These are phyloP conservation scores for Zygotorulaspora sp. DNA, from an alignment of 805 yeast species.

Conservation along the genomic window DNA sequence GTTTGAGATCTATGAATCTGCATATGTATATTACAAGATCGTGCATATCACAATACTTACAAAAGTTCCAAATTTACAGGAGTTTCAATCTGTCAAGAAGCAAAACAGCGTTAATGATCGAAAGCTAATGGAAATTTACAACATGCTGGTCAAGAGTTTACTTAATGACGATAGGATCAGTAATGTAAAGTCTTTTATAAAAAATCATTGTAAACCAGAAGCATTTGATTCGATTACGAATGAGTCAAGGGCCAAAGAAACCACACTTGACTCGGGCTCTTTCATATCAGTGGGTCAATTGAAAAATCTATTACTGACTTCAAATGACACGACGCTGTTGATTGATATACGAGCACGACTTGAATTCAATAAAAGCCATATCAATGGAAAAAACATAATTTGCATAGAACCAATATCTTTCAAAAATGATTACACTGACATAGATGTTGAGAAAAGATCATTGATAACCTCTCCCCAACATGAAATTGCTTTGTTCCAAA, in stretches of 20 bases:
- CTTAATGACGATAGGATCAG: conserved; percentile 30
- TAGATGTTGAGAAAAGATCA: conserved; percentile 62
- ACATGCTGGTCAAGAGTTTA: conserved; percentile 29
- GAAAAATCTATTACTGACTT: conserved; percentile 14
- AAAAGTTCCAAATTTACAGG: conserved; percentile 27
- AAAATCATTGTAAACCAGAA: conserved; percentile 16
- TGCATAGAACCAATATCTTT: conserved; percentile 73
- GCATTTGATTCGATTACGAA: neutral
- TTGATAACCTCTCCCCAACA: conserved; percentile 50
- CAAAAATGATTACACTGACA: conserved; percentile 48
- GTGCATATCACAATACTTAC: conserved; percentile 29
- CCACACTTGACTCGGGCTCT: conserved; percentile 7
- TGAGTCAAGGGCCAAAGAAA: neutral
- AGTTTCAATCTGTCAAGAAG: conserved; percentile 24
- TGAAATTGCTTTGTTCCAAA: conserved; percentile 51
- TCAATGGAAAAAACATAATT: conserved; percentile 52
- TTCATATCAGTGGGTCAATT: conserved; percentile 13
- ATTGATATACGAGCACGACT: conserved; percentile 66
- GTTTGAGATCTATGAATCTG: conserved; percentile 28
- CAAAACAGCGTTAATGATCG: conserved; percentile 17
- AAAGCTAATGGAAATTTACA: conserved; percentile 32
- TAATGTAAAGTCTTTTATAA: conserved; percentile 25
- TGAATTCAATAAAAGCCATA: conserved; percentile 60
- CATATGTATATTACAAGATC: conserved; percentile 35
- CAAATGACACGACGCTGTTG: conserved; percentile 38